A percentile compares a stretch with the other conserved stretches of the same genome.
Conservation (phyloP, 371 early-diverging fungal species). For the Chytridium lagenaria region DNA sequence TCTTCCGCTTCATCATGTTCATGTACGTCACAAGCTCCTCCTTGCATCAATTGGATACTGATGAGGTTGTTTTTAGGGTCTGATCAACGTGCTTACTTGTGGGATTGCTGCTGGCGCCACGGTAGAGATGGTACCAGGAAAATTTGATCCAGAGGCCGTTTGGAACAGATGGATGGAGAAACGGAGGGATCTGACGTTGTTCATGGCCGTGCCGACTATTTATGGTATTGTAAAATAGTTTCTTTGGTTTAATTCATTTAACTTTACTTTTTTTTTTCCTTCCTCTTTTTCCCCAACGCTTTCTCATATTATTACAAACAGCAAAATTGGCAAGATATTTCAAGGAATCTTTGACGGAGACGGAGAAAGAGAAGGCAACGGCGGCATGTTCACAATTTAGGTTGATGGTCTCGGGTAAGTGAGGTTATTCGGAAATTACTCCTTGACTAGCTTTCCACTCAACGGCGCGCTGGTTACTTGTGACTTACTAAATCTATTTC, state of each 20-base stretch:
- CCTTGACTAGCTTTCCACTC: no score
- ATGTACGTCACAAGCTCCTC: constrained; percentile 50
- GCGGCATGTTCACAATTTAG: constrained; percentile 69
- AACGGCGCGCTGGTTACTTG: no score
- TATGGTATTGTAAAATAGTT: constrained; percentile 56
- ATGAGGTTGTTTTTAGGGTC: constrained; percentile 40
- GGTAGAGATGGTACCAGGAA: constrained; percentile 70
- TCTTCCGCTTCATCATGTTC: constrained; percentile 86
- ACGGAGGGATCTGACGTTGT: constrained; percentile 64
- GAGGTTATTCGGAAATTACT: background rate
- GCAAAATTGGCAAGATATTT: constrained; percentile 62
- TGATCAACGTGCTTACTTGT: constrained; percentile 68
- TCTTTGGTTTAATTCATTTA: no score
- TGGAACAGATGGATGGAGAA: constrained; percentile 56
- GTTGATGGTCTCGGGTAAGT: constrained; percentile 81
- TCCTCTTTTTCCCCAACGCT: background rate
- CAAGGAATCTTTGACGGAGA: constrained; percentile 40
- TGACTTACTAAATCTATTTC: background rate
- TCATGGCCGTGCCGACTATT: constrained; percentile 91
- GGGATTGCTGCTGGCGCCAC: constrained; percentile 74
- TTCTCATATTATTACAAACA: constrained; percentile 15
- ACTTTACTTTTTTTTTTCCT: background rate
- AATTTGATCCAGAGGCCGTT: constrained; percentile 67
- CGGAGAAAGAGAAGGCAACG: constrained; percentile 47
- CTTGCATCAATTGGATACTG: constrained; percentile 17